phyloP scores from a whole-genome alignment of 2,329 filamentous ascomycete genomes.

The Stachybotrys echinatus region DNA sequence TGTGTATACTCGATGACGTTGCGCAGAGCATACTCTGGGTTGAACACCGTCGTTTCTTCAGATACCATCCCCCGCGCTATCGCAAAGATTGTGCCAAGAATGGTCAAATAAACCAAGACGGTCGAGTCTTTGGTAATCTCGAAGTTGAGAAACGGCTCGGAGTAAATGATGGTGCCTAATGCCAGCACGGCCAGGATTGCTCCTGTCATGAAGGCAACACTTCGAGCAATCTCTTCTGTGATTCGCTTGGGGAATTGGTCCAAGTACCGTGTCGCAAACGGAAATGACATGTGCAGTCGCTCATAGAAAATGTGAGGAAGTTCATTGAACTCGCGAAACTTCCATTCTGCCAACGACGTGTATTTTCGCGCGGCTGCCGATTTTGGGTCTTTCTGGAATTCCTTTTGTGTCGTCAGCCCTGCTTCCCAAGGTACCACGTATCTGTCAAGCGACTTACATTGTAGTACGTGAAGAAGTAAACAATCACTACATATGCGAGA shows the following conservation, averaged over 20 bases:
- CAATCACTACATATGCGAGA: conserved; percentile 77
- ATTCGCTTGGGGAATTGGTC: conserved; percentile 97
- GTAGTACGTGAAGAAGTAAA: conserved; percentile 94
- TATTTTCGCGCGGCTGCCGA: conserved; percentile 79
- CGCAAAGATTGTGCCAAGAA: conserved; percentile 80
- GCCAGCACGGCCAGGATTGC: conserved; percentile 82
- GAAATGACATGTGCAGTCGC: conserved; percentile 88
- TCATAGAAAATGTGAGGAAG: conserved; percentile 87
- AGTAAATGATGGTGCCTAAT: conserved; percentile 79
- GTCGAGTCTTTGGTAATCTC: conserved; percentile 87
- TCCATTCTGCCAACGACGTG: conserved; percentile 93
- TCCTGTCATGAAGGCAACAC: conserved; percentile 82
- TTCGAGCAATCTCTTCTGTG: conserved; percentile 76
- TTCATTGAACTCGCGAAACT: conserved; percentile 97
- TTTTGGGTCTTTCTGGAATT: conserved; percentile 92
- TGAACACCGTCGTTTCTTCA: conserved; percentile 83
- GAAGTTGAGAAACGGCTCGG: conserved; percentile 85
- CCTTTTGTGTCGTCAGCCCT: conserved; percentile 39
- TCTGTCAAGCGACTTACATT: conserved; percentile 52
- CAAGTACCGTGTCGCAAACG: conserved; percentile 85
- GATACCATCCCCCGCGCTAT: conserved; percentile 78
- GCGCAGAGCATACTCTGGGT: conserved; percentile 82
- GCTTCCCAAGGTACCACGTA: not conserved
- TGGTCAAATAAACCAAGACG: conserved; percentile 81
- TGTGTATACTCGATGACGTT: conserved; percentile 92